Percentiles rank a stretch among this genome's conserved stretches.
phyloP scores from a whole-genome alignment of 805 yeast species.

The Wickerhamiella alocasiicola region DNA sequence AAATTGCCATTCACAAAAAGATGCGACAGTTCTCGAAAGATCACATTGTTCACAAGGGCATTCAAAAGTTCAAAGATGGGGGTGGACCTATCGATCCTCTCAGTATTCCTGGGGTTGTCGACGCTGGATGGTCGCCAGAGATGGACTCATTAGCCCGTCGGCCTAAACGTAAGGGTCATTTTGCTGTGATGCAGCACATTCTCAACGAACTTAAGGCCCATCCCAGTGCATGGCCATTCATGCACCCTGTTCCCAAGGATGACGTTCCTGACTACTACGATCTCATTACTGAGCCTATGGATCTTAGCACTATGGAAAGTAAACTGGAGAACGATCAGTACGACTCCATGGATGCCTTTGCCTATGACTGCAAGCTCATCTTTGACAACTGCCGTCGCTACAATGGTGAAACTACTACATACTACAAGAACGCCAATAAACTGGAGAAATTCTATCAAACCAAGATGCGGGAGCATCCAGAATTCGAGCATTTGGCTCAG shows the following conservation, averaged over 20 bases:
- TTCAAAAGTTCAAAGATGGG: slow-evolving; percentile 46
- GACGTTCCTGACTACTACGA: slow-evolving; percentile 96
- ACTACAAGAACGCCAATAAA: slow-evolving; percentile 87
- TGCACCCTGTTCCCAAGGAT: slow-evolving; percentile 80
- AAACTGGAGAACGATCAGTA: slow-evolving; percentile 86
- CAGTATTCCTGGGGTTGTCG: slow-evolving; percentile 78
- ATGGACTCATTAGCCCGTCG: slow-evolving; percentile 94
- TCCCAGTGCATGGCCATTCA: slow-evolving; percentile 97
- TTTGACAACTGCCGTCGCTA: slow-evolving; percentile 87
- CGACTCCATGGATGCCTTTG: slow-evolving; percentile 78
- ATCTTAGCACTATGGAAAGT: slow-evolving; percentile 86
- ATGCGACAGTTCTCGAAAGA: slow-evolving; percentile 62
- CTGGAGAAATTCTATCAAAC: slow-evolving; percentile 77
- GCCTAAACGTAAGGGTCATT: slow-evolving; percentile 90
- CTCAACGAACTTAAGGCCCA: slow-evolving; percentile 83
- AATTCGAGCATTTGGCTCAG: slow-evolving; percentile 60
- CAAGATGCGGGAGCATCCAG: slow-evolving; percentile 83
- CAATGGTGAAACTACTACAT: slow-evolving; percentile 89
- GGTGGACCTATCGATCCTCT: slow-evolving; percentile 43
- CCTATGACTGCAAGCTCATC: slow-evolving; percentile 75
- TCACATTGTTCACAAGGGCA: slow-evolving; percentile 70
- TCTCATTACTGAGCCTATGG: slow-evolving; percentile 97
- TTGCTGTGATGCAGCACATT: slow-evolving; percentile 81
- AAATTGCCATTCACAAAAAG: slow-evolving; percentile 80
- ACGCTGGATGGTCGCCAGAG: slow-evolving; percentile 96